Evolutionary conservation across 306 rosid genomes (phyloP), one percentile per base, ranked within the genome.

Genomic region (Acmispon strigosus): DNA sequence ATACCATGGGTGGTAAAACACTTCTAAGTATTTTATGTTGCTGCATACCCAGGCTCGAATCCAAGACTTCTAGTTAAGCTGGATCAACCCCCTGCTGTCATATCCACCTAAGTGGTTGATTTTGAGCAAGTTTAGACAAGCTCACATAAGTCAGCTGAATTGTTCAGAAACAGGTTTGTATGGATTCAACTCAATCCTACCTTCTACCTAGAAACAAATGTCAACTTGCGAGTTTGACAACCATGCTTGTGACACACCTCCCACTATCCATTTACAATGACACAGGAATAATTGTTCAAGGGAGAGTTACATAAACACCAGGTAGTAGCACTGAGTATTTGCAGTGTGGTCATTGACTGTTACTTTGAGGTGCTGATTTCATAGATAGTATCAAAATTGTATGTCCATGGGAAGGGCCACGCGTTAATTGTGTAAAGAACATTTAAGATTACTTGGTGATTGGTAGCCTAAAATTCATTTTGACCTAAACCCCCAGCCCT

Each of bases 381-480:
- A 27, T 27, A 27, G 32, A 19, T n/a, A 14, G 50, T 48, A 61
- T 61, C 42, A 20, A 15, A 59, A 6, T 77, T 32, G 18, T 53
- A 56, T 70, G 73, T 39, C 62, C 68, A 56, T 75, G 39, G n/a
- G 29, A 16, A 47, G 63, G 65, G 51, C 12, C 19, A 15, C 19
- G 1, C 10, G 34, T 51, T 53, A 49, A 52, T 44, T 60, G 12
- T 42, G 66, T 42, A 70, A 72, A 55, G 7, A 55, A 54, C 29
- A 55, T 61, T 43, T 43, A 52, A 52, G 52, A 62, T 62, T 13
- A 2, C 52, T 44, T 41, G 50, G 47, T 54, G 54, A n/a, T 60
- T 60, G 76, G 49, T 20, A 19, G 41, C 49, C 22, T 52, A 43
- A 79, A 49, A 51, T 73, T 36, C 44, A 15, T 52, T 78, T 18